A percentile compares a stretch with the other conserved stretches of the same genome.
These are phyloP conservation scores for Fusarium xyrophilum DNA, from an alignment of 2,329 filamentous ascomycete species.

Conservation along the genomic window DNA sequence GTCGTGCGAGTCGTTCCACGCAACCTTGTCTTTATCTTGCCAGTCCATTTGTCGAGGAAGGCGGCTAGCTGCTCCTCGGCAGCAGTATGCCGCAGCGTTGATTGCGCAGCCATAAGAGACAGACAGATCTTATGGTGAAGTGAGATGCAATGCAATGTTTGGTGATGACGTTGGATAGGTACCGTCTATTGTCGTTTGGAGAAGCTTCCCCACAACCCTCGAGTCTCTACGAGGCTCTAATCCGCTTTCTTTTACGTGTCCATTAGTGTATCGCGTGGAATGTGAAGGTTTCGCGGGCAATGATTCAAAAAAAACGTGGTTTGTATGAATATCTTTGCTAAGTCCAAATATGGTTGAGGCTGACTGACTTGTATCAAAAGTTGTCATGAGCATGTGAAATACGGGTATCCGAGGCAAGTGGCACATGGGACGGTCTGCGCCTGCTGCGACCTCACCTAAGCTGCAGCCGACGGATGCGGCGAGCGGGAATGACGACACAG, in stretches of 20 bases:
- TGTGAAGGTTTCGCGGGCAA: background rate
- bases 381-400: constrained; percentile 41
- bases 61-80: constrained; percentile 71
- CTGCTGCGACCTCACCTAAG: constrained; percentile 25
- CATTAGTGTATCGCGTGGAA: constrained; percentile 21
- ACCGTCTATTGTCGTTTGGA: constrained; percentile 6
- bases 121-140: background rate
- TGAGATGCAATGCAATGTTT: background rate
- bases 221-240: constrained; percentile 30
- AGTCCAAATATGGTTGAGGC: constrained; percentile 14
- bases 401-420: constrained; percentile 41
- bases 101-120: constrained; percentile 81
- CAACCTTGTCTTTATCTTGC: constrained; percentile 60
- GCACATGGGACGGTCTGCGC: constrained; percentile 35
- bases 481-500: constrained; percentile 41
- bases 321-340: constrained; percentile 6
- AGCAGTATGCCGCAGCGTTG: constrained; percentile 73
- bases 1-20: constrained; percentile 72
- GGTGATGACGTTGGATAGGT: constrained; percentile 21
- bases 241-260: constrained; percentile 26
- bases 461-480: constrained; percentile 38
- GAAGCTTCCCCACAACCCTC: constrained; percentile 34
- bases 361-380: constrained; percentile 16
- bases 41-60: constrained; percentile 67
- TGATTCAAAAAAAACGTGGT: background rate